Base-by-base conservation (phyloP, 805 yeast genomes). In the Saturnispora sanitii region DNA sequence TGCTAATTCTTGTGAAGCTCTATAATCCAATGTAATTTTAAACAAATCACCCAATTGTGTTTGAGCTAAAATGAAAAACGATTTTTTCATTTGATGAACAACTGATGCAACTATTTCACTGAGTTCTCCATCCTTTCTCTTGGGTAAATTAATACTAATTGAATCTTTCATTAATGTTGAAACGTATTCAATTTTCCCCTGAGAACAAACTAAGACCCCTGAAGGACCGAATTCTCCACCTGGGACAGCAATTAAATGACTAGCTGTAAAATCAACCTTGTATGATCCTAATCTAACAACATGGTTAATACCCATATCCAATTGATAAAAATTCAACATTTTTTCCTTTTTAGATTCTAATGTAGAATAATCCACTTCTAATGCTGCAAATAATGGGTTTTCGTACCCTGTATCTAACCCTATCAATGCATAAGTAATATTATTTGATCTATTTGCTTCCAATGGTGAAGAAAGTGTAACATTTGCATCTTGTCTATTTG, bases 301-400 rank as follows among this genome's bases (percentile, higher is more conserved):
- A 54, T 81, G 82, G 53, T 88, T 88, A 35, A 90, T 63, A 1
- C 96, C 96, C 31, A 84, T 68, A 56, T 92, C 96, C 20, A 88
- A 61, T 52, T 85, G 90, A 60, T 90, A 90, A 55, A 74, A 82
- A 3, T 75, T 71, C 39, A 90, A 62, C 22, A 53, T 48, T 15
- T 46, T 42, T 17, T 46, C 40, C 9, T 38, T 22, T 8, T 44
- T 35, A 6, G 43, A 41, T 20, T 53, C 53, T 17, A 50, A 54
- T 23, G 57, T 54, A 6, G 64, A 52, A 43, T 74, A 69, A 40
- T 75, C 80, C 6, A 73, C 61, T 53, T 90, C 97, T 6, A 92
- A 60, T 0, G 88, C 70, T 0, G 86, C 94, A 70, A 88, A 90
- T 8, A 76, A 55, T 0, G 97, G 97, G 52, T 86, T 87, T 16